These are phyloP conservation scores for Hygrophoropsis aurantiaca DNA, from an alignment of 768 basidiomycete species.

Conservation along the genomic window DNA sequence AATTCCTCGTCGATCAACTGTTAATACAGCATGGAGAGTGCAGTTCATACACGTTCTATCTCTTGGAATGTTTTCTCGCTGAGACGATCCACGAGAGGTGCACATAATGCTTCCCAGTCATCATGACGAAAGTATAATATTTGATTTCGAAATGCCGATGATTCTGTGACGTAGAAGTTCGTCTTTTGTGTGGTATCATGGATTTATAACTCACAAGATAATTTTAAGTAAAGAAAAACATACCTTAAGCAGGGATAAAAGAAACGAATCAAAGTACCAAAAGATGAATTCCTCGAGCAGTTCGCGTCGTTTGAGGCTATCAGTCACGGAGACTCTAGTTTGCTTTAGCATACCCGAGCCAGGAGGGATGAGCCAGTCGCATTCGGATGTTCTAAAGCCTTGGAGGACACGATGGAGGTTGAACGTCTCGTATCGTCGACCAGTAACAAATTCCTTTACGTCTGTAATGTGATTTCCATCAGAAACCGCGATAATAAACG, in stretches of 20 bases:
- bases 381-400: constrained; percentile 69
- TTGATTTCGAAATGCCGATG: constrained; percentile 77
- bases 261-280: constrained; percentile 91
- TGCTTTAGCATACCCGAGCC: constrained; percentile 38
- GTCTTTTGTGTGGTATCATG: constrained; percentile 49
- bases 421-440: constrained; percentile 79
- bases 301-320: constrained; percentile 75
- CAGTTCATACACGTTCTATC: constrained; percentile 57
- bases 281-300: constrained; percentile 86
- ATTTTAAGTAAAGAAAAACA: constrained; percentile 15
- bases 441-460: constrained; percentile 69
- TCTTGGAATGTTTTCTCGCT: constrained; percentile 67
- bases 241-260: constrained; percentile 78
- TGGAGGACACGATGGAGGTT: constrained; percentile 78
- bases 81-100: constrained; percentile 78
- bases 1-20: background rate
- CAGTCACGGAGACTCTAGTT: constrained; percentile 56
- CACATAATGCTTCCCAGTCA: constrained; percentile 85
- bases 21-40: background rate
- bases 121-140: constrained; percentile 93
- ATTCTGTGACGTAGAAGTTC: constrained; percentile 92
- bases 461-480: constrained; percentile 56
- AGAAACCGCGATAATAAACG: background rate
- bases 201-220: background rate
- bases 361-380: constrained; percentile 72